Conservation (phyloP, 2,329 filamentous ascomycete genomes). For the Penicillium psychrosexuale region DNA sequence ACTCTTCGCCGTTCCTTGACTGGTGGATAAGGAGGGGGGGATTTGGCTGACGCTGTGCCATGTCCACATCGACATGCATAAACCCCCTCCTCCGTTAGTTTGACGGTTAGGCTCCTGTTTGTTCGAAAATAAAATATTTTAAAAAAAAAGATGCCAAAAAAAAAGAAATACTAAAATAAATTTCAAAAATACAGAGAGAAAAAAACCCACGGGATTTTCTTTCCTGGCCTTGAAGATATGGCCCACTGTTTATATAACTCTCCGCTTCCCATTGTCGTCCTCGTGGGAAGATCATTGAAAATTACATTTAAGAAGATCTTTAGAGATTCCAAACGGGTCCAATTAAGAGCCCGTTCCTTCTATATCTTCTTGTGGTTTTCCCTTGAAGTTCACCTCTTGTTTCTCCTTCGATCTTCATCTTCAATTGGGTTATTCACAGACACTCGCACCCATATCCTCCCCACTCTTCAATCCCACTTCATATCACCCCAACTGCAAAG, state of each 20-base stretch:
- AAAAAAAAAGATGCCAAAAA: constrained; percentile 7
- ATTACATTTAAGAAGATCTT: constrained; percentile 14
- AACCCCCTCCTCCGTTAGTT: constrained; percentile 34
- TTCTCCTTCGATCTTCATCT: constrained; percentile 10
- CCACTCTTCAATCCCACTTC: constrained; percentile 12
- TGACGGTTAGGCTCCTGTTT: constrained; percentile 39
- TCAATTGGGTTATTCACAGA: constrained; percentile 2
- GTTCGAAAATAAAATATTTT: constrained; percentile 17
- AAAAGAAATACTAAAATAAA: constrained; percentile 5
- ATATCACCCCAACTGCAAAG: constrained; percentile 6
- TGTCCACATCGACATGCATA: constrained; percentile 39
- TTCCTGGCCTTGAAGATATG: constrained; percentile 24
- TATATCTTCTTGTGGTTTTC: constrained; percentile 9
- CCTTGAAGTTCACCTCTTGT: constrained; percentile 3
- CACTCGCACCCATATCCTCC: constrained; percentile 1
- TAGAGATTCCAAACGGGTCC: constrained; percentile 13
- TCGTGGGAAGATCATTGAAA: constrained; percentile 13
- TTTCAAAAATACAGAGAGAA: not conserved
- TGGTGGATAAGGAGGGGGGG: constrained; percentile 33
- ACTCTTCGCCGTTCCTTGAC: constrained; percentile 31
- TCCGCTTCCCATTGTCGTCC: constrained; percentile 36
- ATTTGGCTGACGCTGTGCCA: constrained; percentile 34
- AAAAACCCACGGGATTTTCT: constrained; percentile 8
- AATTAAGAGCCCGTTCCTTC: constrained; percentile 15
- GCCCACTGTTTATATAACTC: constrained; percentile 40